Percentiles rank a stretch among this genome's conserved stretches.
These are phyloP conservation scores for Fusarium avenaceum DNA, from an alignment of 2,329 filamentous ascomycete genomes.

Conservation along the genomic window DNA sequence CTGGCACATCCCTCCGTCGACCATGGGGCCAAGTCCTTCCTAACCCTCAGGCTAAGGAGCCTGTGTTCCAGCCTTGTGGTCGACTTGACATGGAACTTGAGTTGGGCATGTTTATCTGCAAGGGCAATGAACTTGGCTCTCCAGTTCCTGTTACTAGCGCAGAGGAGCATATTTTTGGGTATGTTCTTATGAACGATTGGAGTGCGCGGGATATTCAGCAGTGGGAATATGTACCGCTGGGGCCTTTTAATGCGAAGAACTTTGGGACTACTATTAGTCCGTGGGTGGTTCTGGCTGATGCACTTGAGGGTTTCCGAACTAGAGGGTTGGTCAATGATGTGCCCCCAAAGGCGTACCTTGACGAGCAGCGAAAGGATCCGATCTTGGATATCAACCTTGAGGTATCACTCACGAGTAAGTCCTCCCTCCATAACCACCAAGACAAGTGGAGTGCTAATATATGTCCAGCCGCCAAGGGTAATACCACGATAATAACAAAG, in stretches of 20 bases:
- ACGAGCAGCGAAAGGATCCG: conserved; percentile 63
- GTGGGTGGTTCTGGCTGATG: conserved; percentile 73
- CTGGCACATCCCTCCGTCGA: conserved; percentile 77
- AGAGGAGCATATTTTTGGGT: conserved; percentile 78
- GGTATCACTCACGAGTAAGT: conserved; percentile 57
- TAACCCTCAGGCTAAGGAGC: conserved; percentile 59
- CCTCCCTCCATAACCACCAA: accelerated
- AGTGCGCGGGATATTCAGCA: conserved; percentile 72
- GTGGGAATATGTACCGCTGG: conserved; percentile 72
- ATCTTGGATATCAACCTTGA: conserved; percentile 57
- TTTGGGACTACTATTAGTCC: conserved; percentile 72
- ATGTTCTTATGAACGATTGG: conserved; percentile 76
- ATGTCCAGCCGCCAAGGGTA: conserved; percentile 49
- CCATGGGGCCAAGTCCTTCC: conserved; percentile 79
- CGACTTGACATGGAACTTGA: conserved; percentile 83
- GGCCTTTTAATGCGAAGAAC: conserved; percentile 73
- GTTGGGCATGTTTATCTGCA: conserved; percentile 80
- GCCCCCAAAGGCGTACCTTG: conserved; percentile 61
- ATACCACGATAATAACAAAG: conserved; percentile 49
- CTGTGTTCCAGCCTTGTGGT: conserved; percentile 70
- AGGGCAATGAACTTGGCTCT: conserved; percentile 73
- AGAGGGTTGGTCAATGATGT: conserved; percentile 49
- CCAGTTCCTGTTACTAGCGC: conserved; percentile 75
- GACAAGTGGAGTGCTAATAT: conserved; percentile 3
- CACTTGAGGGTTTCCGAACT: conserved; percentile 57